Conservation (phyloP, 2,329 filamentous ascomycete genomes). For the Coniochaeta prunicola region DNA sequence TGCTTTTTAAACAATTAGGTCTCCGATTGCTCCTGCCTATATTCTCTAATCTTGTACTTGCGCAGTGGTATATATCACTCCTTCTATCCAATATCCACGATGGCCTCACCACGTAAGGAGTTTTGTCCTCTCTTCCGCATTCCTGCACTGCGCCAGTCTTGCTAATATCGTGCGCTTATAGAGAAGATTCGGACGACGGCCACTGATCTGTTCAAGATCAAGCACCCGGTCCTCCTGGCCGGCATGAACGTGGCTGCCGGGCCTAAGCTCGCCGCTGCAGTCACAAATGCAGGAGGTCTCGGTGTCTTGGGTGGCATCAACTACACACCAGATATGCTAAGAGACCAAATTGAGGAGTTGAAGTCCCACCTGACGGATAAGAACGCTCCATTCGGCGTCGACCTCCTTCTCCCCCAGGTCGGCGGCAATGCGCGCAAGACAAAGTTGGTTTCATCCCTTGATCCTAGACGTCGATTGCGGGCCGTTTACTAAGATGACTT, state of each 20-base stretch:
- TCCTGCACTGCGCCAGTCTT: not conserved
- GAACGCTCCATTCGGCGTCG: slow-evolving; percentile 91
- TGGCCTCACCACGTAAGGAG: slow-evolving; percentile 76
- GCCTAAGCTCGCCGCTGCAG: slow-evolving; percentile 90
- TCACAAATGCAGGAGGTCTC: slow-evolving; percentile 92
- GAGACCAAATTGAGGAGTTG: slow-evolving; percentile 88
- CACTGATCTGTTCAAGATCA: slow-evolving; percentile 96
- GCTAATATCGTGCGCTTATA: slow-evolving; percentile 25
- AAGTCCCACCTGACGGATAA: slow-evolving; percentile 85
- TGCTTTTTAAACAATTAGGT: not conserved
- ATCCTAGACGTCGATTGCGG: not conserved
- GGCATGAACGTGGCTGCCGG: slow-evolving; percentile 99
- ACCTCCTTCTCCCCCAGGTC: slow-evolving; percentile 88
- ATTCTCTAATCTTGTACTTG: slow-evolving; percentile 2
- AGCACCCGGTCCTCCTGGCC: slow-evolving; percentile 90
- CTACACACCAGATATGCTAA: slow-evolving; percentile 96
- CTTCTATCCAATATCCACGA: slow-evolving; percentile 27
- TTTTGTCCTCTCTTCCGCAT: not conserved
- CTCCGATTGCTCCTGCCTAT: not conserved
- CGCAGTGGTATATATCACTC: not conserved
- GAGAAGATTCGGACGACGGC: slow-evolving; percentile 85
- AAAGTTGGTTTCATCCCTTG: slow-evolving; percentile 47
- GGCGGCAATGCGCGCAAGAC: slow-evolving; percentile 92
- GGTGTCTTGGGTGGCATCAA: slow-evolving; percentile 94
- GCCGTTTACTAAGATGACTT: not conserved